phyloP scores from a whole-genome alignment of 1,284 basidiomycete genomes.

The Apiotrichum siamense region DNA sequence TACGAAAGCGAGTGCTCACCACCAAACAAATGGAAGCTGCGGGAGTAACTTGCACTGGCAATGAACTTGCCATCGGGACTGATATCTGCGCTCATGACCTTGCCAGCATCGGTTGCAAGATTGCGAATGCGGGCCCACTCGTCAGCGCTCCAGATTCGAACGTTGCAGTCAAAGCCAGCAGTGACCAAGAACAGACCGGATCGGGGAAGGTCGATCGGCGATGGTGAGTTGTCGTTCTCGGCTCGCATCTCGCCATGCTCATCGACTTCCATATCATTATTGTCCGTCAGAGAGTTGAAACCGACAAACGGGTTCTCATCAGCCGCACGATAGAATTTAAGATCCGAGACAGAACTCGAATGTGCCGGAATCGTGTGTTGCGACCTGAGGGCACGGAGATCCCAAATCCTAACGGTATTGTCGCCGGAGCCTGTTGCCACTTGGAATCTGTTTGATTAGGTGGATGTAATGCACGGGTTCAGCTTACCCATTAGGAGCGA shows the following conservation, averaged over 20 bases:
- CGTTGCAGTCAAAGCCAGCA: conserved; percentile 88
- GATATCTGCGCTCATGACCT: conserved; percentile 96
- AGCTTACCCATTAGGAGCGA: conserved; percentile 86
- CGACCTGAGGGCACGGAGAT: conserved; percentile 83
- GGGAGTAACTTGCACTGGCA: conserved; percentile 83
- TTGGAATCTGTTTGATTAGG: conserved; percentile 64
- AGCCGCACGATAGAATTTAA: conserved; percentile 74
- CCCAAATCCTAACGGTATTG: conserved; percentile 98
- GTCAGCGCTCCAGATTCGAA: conserved; percentile 95
- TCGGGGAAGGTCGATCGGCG: conserved; percentile 49
- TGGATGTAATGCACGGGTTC: background rate
- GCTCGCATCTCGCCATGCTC: conserved; percentile 9
- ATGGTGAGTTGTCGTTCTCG: conserved; percentile 35
- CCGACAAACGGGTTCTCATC: conserved; percentile 33
- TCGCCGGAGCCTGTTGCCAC: conserved; percentile 94
- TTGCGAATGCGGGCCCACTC: conserved; percentile 91
- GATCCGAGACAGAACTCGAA: conserved; percentile 86
- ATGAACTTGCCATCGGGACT: conserved; percentile 74
- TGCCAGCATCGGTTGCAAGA: conserved; percentile 86
- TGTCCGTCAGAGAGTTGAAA: conserved; percentile 33
- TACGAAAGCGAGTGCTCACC: conserved; percentile 54
- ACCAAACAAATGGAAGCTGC: conserved; percentile 86
- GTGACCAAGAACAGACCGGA: conserved; percentile 89
- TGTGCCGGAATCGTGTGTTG: conserved; percentile 97
- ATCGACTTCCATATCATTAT: conserved; percentile 36